Conservation (phyloP, 73 alveolate genomes). For the Loxodes magnus region DNA sequence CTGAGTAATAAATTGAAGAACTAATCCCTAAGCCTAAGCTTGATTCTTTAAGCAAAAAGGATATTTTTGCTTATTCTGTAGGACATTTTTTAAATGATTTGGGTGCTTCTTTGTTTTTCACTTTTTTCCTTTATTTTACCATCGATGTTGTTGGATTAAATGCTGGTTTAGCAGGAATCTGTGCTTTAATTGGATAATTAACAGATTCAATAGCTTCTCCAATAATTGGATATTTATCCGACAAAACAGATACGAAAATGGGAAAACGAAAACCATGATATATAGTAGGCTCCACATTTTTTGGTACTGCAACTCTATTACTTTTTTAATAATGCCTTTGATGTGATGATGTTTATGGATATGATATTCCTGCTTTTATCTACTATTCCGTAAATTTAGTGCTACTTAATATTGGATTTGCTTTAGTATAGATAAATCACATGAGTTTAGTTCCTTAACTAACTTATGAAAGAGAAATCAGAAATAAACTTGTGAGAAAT, state of each 20-base stretch:
- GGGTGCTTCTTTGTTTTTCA: constrained; percentile 41
- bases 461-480: constrained; percentile 33
- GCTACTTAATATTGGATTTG: constrained; percentile 38
- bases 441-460: constrained; percentile 38
- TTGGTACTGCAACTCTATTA: too few relatives aligned
- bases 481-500: constrained; percentile 29
- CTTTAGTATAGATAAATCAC: constrained; percentile 38
- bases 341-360: too few relatives aligned
- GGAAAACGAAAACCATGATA: constrained; percentile 81
- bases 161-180: constrained; percentile 13
- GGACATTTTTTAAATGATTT: constrained; percentile 48
- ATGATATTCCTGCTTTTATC: neutral
- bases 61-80: too few relatives aligned
- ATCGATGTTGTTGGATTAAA: neutral
- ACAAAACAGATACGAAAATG: constrained; percentile 41
- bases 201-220: constrained; percentile 79
- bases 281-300: constrained; percentile 38
- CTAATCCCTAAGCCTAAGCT: too few relatives aligned
- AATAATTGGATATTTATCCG: constrained; percentile 51
- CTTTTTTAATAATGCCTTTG: too few relatives aligned
- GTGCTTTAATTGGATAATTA: constrained; percentile 56
- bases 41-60: too few relatives aligned
- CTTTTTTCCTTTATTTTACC: constrained; percentile 5
- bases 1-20: too few relatives aligned
- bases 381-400: constrained; percentile 9